Evolutionary conservation across 2,329 filamentous ascomycete genomes (phyloP), one percentile per base, ranked within the genome.

Genomic region (Fusarium dlaminii): DNA sequence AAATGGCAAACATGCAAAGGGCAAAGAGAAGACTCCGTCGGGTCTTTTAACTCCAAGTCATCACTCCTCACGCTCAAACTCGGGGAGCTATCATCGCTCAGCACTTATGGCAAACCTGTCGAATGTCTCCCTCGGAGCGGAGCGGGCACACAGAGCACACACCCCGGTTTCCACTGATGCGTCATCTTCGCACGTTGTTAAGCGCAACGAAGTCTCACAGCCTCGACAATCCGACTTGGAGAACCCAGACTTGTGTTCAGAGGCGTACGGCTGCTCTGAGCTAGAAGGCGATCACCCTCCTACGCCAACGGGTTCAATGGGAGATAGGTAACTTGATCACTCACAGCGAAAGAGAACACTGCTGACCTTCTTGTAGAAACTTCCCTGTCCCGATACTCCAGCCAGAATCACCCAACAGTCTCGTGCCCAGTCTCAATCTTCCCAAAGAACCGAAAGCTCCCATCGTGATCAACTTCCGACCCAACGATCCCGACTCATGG

Each of bases 401-500:
- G 60, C 43, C 60, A 17, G 75, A 78, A 17, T 76, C 74, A 12
- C 67, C 72, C 3, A 40, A 68, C 34, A 66, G 56, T 18, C 36
- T 74, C 3, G 17, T 74, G 4, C 65, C 72, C 6, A 63, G 48
- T 14, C 49, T 57, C 17, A 63, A 49, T 32, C 45, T 66, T 9
- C 55, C 73, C 7, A 49, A 60, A 34, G 64, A 48, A 27, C 48
- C 66, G 10, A 64, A 68, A 49, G 55, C 67, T 1, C 72, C 72
- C 2, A n/a, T 72, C 4, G 79, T 75, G 5, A 67, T 75, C 36
- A 69, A 77, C 12, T 80, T 80, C 62, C 79, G 75, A 36, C 76
- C 81, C 8, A 82, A 81, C 27, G 83, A 84, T 49, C 79, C 81
- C 1, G 83, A 86, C 22, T 78, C 81, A n/a, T 87, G 86, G 86